A percentile compares a stretch with the other conserved stretches of the same genome.
Conservation (phyloP, 441 rosid genomes). For the Adansonia gregorii region DNA sequence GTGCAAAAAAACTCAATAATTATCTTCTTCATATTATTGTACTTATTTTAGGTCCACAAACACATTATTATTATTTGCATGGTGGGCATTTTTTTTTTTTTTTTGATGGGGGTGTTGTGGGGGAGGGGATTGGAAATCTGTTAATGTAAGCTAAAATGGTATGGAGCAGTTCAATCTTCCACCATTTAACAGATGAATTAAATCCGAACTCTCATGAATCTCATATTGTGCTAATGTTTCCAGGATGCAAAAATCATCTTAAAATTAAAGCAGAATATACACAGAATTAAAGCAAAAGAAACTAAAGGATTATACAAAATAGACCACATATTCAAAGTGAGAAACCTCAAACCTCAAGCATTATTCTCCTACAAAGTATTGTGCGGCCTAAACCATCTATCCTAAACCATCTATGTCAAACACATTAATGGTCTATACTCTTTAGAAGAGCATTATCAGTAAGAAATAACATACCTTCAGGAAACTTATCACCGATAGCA, state of each 20-base stretch:
- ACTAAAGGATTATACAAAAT: not conserved
- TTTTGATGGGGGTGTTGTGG: not conserved
- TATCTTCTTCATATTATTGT: not conserved
- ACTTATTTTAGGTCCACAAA: not conserved
- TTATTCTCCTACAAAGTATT: conserved; percentile 6
- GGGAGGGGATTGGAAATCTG: not conserved
- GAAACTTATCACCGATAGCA: conserved; percentile 53
- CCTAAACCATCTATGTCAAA: not conserved
- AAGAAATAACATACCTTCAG: conserved; percentile 59
- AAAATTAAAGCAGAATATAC: not conserved
- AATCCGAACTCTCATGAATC: not conserved
- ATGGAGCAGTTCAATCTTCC: not conserved
- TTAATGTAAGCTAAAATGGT: not conserved
- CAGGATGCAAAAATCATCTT: not conserved
- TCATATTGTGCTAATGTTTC: not conserved
- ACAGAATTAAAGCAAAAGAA: not conserved
- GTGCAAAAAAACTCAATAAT: not conserved
- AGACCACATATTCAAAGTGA: not conserved
- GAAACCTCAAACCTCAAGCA: not conserved
- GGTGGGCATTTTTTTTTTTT: not conserved
- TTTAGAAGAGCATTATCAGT: not conserved
- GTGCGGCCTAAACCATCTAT: not conserved
- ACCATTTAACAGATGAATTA: not conserved
- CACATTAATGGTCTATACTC: not conserved
- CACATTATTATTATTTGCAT: too few relatives aligned